Conservation (phyloP, 2,329 filamentous ascomycete species). For the Trichoderma aggressivum region DNA sequence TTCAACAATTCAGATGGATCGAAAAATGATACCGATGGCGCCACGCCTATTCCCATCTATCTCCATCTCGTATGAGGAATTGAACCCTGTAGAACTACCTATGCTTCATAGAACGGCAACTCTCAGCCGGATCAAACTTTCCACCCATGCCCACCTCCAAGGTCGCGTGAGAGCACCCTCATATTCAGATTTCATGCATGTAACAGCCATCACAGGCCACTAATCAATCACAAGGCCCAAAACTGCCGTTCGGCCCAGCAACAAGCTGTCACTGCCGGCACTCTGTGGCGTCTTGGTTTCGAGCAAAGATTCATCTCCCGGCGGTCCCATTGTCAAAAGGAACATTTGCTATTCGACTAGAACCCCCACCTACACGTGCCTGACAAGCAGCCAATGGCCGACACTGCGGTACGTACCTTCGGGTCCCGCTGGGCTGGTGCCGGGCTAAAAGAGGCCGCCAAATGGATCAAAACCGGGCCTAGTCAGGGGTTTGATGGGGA, state of each 20-base stretch:
- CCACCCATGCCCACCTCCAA: neutral
- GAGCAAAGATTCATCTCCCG: neutral
- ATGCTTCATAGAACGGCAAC: neutral
- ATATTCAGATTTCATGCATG: neutral
- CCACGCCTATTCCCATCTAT: neutral
- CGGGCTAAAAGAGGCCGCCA: conserved; percentile 13
- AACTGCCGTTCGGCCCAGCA: neutral
- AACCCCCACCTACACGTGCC: neutral
- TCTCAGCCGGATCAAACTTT: neutral
- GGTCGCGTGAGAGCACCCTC: neutral
- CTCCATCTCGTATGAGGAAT: neutral
- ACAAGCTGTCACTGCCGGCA: neutral
- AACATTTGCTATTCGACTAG: neutral
- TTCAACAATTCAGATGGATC: neutral
- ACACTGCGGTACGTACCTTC: neutral
- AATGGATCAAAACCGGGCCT: conserved; percentile 6
- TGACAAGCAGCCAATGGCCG: neutral
- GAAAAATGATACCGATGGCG: neutral
- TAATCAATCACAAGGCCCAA: neutral
- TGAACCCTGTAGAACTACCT: too few relatives aligned
- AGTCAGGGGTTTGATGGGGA: conserved; percentile 15
- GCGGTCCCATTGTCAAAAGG: neutral
- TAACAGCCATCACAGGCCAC: neutral
- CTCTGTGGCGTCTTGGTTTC: neutral
- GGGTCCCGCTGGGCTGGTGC: neutral